Base-by-base conservation (phyloP, 192 early-diverging fungal species). In the Podila horticola region DNA sequence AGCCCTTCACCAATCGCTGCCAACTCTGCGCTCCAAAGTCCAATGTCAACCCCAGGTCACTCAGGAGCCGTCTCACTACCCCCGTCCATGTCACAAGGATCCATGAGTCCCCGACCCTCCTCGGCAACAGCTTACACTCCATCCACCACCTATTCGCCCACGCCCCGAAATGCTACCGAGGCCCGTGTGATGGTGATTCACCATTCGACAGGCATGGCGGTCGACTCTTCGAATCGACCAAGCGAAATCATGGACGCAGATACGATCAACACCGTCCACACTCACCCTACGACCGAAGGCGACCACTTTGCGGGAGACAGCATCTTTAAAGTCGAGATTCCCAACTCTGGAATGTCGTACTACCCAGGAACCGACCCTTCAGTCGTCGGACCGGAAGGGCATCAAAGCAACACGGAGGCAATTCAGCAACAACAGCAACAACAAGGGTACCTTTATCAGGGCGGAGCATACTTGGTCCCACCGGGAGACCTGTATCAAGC, bases 271-370 rank as follows among this genome's bases (percentile, higher is more conserved):
- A 64, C 29, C 20, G 38, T 68, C 15, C 66, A 64, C 28, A 12
- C 59, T 6, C 59, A 17, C 24, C 52, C 19, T 26, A 33, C 20
- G 34, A 17, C 15, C 1, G 30, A 29, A 12, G 26, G 29, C 10
- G 41, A 7, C 38, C 55, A 73, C 9, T 51, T 45, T 9, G 38
- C 11, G 30, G 22, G 71, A 66, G 17, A 55, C 17, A 30, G 26
- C 17, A 1, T 29, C n/a, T 64, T 51, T 30, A 75, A 75, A 52
- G 74, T 75, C 0, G 74, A 75, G 62, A 75, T 75, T 58, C 74
- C 74, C 30, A 75, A 75, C 38, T 75, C 74, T 5, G 62, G 31
- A 0, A 75, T 12, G 22, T 64, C 67, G 2, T 69, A 75, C 22
- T 67, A 75, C 19, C 74, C 74, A 71, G 26, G 26, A 55, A 0